Base-by-base conservation (phyloP, 208 protist genomes). In the Blastocrithidia nonstop region DNA sequence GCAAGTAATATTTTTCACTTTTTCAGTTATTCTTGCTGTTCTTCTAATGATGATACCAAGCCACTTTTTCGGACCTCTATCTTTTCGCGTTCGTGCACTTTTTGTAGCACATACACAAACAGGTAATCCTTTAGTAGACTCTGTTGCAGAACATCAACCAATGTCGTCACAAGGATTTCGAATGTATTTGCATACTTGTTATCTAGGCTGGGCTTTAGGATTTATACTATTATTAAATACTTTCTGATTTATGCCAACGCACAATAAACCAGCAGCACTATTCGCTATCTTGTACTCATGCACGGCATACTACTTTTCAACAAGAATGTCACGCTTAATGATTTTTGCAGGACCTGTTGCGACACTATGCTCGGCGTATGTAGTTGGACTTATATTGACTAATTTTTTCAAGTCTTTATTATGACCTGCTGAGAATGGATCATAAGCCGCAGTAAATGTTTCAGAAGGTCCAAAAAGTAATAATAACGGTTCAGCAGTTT, bases 121-220 rank as follows among this genome's bases (percentile, higher is more conserved):
- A 23, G 74, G 74, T 51, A 84, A 84, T 45, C 73, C 79, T 9
- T 72, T 88, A 33, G 73, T 87, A 20, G 71, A 84, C 46, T 85
- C 74, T 31, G 79, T 89, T 27, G 72, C 76, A 4, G 80, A 89
- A 66, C 80, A 89, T 44, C 45, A 72, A 17, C 37, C 59, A 1
- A 39, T 55, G 0, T 40, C 27, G 26, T 27, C 48, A 24, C 45
- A 46, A 4, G 55, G 57, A 2, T 61, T 45, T 22, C 21, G 19
- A 7, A 16, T 19, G 13, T 58, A 52, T 20, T 26, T 58, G 19
- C 25, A 43, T 16, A 0, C 51, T 3, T 48, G 28, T 24, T 21
- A 24, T 17, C 21, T 21, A 4, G 20, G 43, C 26, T 50, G 52
- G 42, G 23, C 11, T 13, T 15, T 57, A 24, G 39, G 50, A 7